Conservation (phyloP, 225 moss, liverwort and hornwort species). For the Pseudoscleropodium purum region DNA sequence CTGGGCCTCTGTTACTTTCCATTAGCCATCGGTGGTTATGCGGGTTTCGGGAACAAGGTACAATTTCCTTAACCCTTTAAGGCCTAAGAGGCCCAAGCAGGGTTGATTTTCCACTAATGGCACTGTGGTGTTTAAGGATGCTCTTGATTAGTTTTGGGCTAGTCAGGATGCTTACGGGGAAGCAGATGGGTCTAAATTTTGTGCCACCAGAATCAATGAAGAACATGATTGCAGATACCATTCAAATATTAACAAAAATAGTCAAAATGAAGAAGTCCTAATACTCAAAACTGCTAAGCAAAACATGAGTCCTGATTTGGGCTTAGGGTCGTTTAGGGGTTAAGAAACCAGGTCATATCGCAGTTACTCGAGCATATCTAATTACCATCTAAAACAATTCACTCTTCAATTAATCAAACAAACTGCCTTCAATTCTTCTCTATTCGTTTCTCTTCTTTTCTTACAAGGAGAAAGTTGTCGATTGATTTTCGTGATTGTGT, state of each 20-base stretch:
- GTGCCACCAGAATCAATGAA: not conserved
- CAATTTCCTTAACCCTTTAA: not conserved
- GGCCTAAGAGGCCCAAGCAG: too few relatives aligned
- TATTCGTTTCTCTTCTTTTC: not conserved
- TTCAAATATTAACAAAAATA: not conserved
- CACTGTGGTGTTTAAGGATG: not conserved
- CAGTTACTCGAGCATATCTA: not conserved
- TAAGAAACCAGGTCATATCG: not conserved
- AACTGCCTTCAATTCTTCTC: not conserved
- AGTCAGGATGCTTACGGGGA: not conserved
- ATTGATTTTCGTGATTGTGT: not conserved
- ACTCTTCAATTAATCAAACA: not conserved
- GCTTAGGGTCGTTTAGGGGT: not conserved
- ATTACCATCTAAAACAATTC: not conserved
- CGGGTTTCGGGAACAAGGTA: constrained; percentile 62
- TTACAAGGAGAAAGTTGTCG: not conserved
- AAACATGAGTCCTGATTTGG: not conserved
- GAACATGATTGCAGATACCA: not conserved
- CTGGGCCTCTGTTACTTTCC: constrained; percentile 68
- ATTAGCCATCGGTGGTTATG: constrained; percentile 51
- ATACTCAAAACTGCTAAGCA: not conserved
- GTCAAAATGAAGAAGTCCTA: not conserved
- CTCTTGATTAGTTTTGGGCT: not conserved
- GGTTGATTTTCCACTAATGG: not conserved
- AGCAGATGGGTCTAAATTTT: not conserved